Evolutionary conservation across 208 protist genomes (phyloP), one percentile per base, ranked within the genome.

Genomic region (Crithidia expoeki): DNA sequence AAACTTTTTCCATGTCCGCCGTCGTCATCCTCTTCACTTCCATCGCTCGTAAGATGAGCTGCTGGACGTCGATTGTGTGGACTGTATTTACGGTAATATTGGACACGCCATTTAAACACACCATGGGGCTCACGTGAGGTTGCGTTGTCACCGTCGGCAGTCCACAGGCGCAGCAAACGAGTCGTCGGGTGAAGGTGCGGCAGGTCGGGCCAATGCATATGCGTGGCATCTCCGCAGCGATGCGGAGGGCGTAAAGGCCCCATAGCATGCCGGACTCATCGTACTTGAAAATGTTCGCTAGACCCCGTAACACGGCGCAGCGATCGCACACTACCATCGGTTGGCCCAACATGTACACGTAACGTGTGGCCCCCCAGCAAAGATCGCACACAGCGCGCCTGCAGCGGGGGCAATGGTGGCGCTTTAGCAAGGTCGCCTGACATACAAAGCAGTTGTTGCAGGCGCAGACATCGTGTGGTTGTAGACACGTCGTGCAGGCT

Each of bases 361-460:
- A 72, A 32, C 83, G 85, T 44, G 59, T 27, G 56, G 78, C 53
- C 17, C 59, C 71, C 74, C 74, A 84, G 79, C 89, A 95, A n/a
- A 42, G 16, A 11, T 30, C 30, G 74, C 89, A 95, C 25, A 89
- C 79, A 14, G 85, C 70, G 21, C 59, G 70, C 83, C 85, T 88
- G 63, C 89, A 95, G 56, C 81, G 76, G 47, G 85, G 85, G 79
- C 89, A 95, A 76, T 93, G 89, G 70, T 92, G 85, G 7, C 85
- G 83, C 7, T 62, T 75, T 14, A 60, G 57, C 23, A 85, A 73
- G 47, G 49, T 19, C 32, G 49, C 1, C 21, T 46, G 47, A 68
- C 89, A 94, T 25, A 83, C 72, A 32, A 30, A 36, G 72, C 89
- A 94, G 10, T 23, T 62, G 12, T 50, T 55, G 60, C 89, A 94